phyloP scores from a whole-genome alignment of 257 asterid genomes.

The Lycium barbarum region DNA sequence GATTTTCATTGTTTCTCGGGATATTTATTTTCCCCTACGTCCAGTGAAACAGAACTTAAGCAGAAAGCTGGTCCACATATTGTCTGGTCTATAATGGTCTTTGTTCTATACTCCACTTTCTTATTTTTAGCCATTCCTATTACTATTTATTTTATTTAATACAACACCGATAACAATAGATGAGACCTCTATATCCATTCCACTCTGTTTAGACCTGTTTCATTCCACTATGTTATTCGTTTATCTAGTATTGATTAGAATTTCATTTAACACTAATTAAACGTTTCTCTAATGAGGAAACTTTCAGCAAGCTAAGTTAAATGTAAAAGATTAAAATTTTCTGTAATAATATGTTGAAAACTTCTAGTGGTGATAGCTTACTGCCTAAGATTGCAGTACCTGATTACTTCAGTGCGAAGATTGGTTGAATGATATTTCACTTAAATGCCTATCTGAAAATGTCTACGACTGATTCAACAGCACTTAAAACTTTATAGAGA shows the following conservation, averaged over 20 bases:
- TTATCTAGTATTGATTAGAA: neutral
- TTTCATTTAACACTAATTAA: neutral
- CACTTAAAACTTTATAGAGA: neutral
- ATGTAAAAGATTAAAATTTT: neutral
- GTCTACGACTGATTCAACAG: neutral
- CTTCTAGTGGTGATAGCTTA: neutral
- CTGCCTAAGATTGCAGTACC: neutral
- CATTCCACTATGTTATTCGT: neutral
- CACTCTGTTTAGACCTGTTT: neutral
- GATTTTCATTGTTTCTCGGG: neutral
- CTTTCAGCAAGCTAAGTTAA: neutral
- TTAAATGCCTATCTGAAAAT: neutral
- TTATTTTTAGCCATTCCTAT: neutral
- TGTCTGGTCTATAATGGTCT: slow-evolving; percentile 60
- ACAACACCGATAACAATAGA: neutral
- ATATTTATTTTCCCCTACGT: neutral
- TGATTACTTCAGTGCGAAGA: neutral
- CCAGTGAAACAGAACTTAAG: slow-evolving; percentile 65
- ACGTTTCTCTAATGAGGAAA: neutral
- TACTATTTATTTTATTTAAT: neutral
- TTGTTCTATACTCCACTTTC: neutral
- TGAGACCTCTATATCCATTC: neutral
- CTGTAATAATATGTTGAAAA: neutral
- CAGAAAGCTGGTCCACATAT: slow-evolving; percentile 90
- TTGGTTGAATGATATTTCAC: neutral